These are phyloP conservation scores for Trypanosomatidae sp. DNA, from an alignment of 208 protist species.

Conservation along the genomic window DNA sequence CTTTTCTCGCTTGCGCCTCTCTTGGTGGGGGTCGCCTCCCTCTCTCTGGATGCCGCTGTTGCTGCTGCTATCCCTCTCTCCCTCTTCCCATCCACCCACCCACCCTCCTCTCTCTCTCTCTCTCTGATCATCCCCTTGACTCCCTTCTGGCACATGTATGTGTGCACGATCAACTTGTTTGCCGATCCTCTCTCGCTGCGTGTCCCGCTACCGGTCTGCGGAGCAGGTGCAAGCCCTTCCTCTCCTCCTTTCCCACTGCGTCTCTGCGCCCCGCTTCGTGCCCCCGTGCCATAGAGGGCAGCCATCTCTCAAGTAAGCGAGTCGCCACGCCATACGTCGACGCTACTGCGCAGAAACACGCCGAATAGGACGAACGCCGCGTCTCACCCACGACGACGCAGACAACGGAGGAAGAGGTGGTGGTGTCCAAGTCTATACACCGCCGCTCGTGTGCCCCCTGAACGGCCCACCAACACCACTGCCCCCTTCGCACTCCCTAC, in stretches of 20 bases:
- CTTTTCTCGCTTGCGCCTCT: not conserved
- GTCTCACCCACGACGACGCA: not conserved
- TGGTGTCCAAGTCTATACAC: not conserved
- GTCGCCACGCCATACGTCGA: not conserved
- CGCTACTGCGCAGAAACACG: not conserved
- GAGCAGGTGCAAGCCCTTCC: not conserved
- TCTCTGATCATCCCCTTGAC: not conserved
- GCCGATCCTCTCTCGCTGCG: not conserved
- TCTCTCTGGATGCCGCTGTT: not conserved
- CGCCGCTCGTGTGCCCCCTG: not conserved
- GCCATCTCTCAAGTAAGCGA: not conserved
- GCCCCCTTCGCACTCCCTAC: not conserved
- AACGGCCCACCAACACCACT: not conserved
- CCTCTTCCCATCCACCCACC: not conserved
- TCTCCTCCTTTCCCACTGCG: not conserved
- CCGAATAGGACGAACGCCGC: not conserved
- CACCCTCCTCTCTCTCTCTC: not conserved
- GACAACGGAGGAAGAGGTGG: not conserved
- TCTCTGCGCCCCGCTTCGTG: not conserved
- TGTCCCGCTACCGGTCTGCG: not conserved
- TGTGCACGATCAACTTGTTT: not conserved
- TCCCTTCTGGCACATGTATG: not conserved
- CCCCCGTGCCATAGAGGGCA: not conserved
- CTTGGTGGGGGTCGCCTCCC: not conserved
- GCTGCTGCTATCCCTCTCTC: constrained; percentile 6